Percentiles rank a stretch among this genome's conserved stretches.
phyloP scores from a whole-genome alignment of 768 basidiomycete genomes.

The Lactifluus rugatus region DNA sequence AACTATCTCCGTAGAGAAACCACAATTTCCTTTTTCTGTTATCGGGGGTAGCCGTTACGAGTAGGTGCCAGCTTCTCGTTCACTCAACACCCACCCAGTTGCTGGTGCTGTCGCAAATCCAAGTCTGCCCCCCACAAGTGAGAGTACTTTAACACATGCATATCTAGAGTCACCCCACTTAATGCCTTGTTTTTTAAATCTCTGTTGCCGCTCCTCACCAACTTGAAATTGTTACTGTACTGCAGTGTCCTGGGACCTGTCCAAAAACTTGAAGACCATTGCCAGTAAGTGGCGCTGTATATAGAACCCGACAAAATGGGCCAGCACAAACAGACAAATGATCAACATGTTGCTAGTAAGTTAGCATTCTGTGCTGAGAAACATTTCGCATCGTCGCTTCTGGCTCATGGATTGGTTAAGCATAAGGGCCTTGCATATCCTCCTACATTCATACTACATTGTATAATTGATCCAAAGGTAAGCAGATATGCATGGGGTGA shows the following conservation, averaged over 20 bases:
- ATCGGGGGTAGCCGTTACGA: too few species aligned
- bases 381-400: background rate
- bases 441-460: background rate
- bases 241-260: background rate
- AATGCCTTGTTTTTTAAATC: background rate
- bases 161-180: background rate
- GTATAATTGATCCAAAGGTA: background rate
- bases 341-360: background rate
- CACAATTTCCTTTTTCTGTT: background rate
- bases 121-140: background rate
- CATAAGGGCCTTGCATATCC: background rate
- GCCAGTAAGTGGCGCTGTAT: background rate
- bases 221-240: background rate
- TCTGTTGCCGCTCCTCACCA: background rate
- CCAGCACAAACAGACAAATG: background rate
- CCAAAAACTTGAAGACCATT: background rate
- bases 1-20: background rate
- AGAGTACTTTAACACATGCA: background rate
- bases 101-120: too few species aligned
- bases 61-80: too few species aligned
- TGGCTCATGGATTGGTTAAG: background rate
- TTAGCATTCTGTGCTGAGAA: background rate
- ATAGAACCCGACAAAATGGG: background rate
- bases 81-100: too few species aligned
- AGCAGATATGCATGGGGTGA: background rate